phyloP scores from a whole-genome alignment of 768 basidiomycete genomes.

The Mycena pura region DNA sequence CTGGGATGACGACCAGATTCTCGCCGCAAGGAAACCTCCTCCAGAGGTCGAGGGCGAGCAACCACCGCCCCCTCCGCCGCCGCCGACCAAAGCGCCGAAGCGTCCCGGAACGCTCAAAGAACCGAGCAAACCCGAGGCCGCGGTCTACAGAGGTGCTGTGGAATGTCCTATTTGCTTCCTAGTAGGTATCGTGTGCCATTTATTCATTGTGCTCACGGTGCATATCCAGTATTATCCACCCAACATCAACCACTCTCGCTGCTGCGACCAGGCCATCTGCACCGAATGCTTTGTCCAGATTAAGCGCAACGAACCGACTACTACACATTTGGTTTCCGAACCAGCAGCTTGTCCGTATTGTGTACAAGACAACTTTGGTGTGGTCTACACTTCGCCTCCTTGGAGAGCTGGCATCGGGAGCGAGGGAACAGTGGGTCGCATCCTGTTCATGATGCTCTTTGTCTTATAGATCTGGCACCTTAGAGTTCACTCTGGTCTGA shows the following conservation, averaged over 20 bases:
- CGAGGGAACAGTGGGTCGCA: conserved; percentile 66
- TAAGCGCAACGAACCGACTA: conserved; percentile 93
- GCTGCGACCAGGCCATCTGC: conserved; percentile 98
- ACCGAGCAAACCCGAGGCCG: conserved; percentile 73
- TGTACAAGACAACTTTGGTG: conserved; percentile 95
- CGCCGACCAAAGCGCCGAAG: conserved; percentile 46
- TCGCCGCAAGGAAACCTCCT: conserved; percentile 77
- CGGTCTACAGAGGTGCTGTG: conserved; percentile 81
- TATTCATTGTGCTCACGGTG: conserved; percentile 29
- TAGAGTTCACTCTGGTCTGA: conserved; percentile 58
- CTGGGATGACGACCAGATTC: conserved; percentile 90
- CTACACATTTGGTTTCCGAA: conserved; percentile 95
- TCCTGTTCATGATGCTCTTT: conserved; percentile 14
- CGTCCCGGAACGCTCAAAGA: conserved; percentile 69
- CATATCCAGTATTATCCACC: conserved; percentile 87
- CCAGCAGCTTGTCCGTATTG: conserved; percentile 98
- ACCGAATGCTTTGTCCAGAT: conserved; percentile 99
- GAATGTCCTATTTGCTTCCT: conserved; percentile 99
- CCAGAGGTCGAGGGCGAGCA: conserved; percentile 55
- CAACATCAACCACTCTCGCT: conserved; percentile 96
- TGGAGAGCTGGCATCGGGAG: conserved; percentile 84
- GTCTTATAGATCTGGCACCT: conserved; percentile 1
- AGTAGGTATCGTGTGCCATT: conserved; percentile 55
- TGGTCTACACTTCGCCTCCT: conserved; percentile 82
- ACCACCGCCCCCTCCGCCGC: conserved; percentile 38